Evolutionary conservation across 2,329 filamentous ascomycete genomes (phyloP).

Genomic region (Cytospora paraplurivora): DNA sequence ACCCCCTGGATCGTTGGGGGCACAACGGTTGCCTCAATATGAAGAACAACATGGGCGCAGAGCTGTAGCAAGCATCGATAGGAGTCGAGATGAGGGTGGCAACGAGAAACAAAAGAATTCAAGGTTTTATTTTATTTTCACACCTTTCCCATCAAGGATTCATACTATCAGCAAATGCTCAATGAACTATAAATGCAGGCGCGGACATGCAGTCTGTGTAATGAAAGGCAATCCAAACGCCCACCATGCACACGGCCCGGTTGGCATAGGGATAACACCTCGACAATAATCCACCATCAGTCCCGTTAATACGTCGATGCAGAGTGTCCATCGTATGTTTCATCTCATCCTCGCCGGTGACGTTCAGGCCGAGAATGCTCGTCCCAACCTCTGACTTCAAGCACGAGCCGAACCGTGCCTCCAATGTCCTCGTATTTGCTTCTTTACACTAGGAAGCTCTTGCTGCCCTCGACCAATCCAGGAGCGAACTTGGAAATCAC

Average conservation of each 20-base stretch:
- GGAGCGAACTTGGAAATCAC: slow-evolving; percentile 73
- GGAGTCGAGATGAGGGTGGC: no score
- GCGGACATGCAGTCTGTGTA: slow-evolving; percentile 13
- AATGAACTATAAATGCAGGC: not conserved
- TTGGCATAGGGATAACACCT: not conserved
- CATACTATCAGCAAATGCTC: not conserved
- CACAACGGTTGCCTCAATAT: not conserved
- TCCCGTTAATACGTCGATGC: not conserved
- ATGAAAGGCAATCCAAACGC: slow-evolving; percentile 4
- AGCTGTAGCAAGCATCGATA: not conserved
- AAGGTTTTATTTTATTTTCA: not conserved
- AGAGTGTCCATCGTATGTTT: not conserved
- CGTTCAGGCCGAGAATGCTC: not conserved
- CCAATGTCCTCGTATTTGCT: not conserved
- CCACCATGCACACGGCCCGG: slow-evolving; percentile 5
- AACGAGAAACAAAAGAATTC: no score
- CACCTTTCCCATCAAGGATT: not conserved
- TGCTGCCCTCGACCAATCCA: slow-evolving; percentile 80
- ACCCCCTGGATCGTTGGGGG: not conserved
- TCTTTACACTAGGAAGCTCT: slow-evolving; percentile 61
- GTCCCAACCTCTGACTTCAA: not conserved
- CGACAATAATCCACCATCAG: not conserved
- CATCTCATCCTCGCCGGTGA: not conserved
- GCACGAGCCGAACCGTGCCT: not conserved
- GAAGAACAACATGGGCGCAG: not conserved